phyloP scores from a whole-genome alignment of 1,139 yeast genomes.

The Geotrichum restrictum region DNA sequence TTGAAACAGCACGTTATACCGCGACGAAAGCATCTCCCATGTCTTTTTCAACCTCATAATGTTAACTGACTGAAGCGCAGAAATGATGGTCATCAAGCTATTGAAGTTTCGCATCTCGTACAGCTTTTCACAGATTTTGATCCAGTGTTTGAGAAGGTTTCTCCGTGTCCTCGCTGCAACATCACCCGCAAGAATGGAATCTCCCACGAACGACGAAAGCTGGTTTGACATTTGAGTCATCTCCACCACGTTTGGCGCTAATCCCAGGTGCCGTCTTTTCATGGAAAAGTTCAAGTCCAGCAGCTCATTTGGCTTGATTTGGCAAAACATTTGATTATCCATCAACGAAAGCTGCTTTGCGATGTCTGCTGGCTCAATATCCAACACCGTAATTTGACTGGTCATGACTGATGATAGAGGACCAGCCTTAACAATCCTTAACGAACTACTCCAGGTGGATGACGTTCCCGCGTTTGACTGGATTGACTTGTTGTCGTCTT shows the following conservation, averaged over 20 bases:
- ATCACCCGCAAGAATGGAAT: slow-evolving; percentile 49
- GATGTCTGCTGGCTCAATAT: slow-evolving; percentile 71
- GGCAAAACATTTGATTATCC: slow-evolving; percentile 67
- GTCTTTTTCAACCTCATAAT: slow-evolving; percentile 62
- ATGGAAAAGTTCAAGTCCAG: slow-evolving; percentile 68
- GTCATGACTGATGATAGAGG: slow-evolving; percentile 2
- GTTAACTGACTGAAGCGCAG: slow-evolving; percentile 77
- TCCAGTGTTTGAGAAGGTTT: slow-evolving; percentile 70
- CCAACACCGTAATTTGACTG: slow-evolving; percentile 43
- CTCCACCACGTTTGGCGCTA: slow-evolving; percentile 67
- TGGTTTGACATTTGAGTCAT: slow-evolving; percentile 74
- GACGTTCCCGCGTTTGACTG: not conserved
- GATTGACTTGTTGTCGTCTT: slow-evolving; percentile 6
- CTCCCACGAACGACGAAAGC: slow-evolving; percentile 77
- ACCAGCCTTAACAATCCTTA: slow-evolving; percentile 23
- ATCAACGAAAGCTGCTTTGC: slow-evolving; percentile 82
- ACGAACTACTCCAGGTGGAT: slow-evolving; percentile 23
- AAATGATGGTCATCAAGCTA: slow-evolving; percentile 78
- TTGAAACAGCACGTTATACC: slow-evolving; percentile 63
- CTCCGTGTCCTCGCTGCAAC: slow-evolving; percentile 50
- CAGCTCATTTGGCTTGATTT: slow-evolving; percentile 67
- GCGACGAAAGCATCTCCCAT: slow-evolving; percentile 64
- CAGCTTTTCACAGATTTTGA: slow-evolving; percentile 76
- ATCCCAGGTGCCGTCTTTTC: slow-evolving; percentile 53
- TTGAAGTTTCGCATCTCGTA: slow-evolving; percentile 77